A percentile compares a stretch with the other conserved stretches of the same genome.
Evolutionary conservation across 495 filamentous ascomycete species (phyloP).

Genomic region (Penicillium crystallinum): DNA sequence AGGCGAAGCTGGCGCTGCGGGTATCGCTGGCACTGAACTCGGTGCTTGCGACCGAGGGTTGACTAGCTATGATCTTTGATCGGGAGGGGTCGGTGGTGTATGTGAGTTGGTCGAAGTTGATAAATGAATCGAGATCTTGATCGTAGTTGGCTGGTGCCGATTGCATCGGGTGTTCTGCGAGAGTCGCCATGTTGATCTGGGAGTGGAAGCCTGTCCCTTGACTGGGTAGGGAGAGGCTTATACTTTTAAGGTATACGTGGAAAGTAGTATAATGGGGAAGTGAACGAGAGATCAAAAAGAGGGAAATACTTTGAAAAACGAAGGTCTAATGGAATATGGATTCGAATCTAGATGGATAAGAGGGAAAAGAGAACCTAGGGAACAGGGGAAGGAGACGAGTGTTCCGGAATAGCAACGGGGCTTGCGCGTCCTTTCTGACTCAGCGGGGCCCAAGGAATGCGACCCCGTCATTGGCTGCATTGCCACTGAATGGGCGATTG

Average conservation of each 20-base stretch:
- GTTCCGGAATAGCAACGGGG: conserved; percentile 30
- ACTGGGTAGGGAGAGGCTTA: not conserved
- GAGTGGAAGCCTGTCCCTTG: conserved; percentile 1
- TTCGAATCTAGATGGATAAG: conserved; percentile 10
- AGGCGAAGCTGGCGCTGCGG: conserved; percentile 37
- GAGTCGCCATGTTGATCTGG: conserved; percentile 34
- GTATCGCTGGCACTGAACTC: conserved; percentile 35
- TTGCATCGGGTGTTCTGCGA: conserved; percentile 36
- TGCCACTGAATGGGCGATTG: conserved; percentile 7
- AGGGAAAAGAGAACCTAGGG: conserved; percentile 6
- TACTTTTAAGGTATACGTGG: not conserved
- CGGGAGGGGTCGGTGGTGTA: conserved; percentile 40
- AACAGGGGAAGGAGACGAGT: conserved; percentile 10
- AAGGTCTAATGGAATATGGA: conserved; percentile 4
- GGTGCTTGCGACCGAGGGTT: conserved; percentile 34
- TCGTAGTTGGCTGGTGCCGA: conserved; percentile 28
- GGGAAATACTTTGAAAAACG: conserved; percentile 3
- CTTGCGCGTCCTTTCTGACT: conserved; percentile 40
- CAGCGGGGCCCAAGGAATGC: conserved; percentile 14
- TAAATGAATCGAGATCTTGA: conserved; percentile 46
- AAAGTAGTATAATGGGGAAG: not conserved
- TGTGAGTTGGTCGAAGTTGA: conserved; percentile 46
- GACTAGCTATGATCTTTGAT: conserved; percentile 36
- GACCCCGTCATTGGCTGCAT: conserved; percentile 7
- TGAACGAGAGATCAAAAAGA: conserved; percentile 4